Base-by-base conservation (phyloP, 805 yeast genomes). In the Grigorovia jiainica region DNA sequence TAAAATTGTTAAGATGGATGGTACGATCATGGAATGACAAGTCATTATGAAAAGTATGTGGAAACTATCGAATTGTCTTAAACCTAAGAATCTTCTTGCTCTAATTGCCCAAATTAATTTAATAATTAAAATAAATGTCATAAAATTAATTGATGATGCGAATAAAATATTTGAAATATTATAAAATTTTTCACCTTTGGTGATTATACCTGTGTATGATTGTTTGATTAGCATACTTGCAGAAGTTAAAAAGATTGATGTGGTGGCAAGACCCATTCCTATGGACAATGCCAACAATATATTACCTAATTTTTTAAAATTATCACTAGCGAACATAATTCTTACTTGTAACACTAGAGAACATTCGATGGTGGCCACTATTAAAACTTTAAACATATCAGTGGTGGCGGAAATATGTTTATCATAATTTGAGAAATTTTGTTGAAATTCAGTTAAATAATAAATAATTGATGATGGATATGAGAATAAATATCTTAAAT, bases 41-140 rank as follows among this genome's bases (percentile, higher is more conserved):
- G 86, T 67, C 90, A 85, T 85, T 42, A 89, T 81, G 44, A 86
- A 63, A 36, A 92, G 63, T 29, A 87, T 76, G 58, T 87, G 95
- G 58, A 84, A 76, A 20, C 84, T 78, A 47, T 82, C 89, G 54
- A 89, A 86, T 57, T 86, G 95, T 54, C 72, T 77, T 45, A 87
- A 66, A 0, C 98, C 98, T 39, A 89, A 59, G 47, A 66, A 74
- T 41, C 87, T 70, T 60, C 98, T 74, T 5, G 86, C 72, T 43
- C 78, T 70, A 20, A 86, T 73, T 0, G 95, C 95, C 36, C 73
- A 42, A 20, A 70, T 57, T 39, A 92, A 68, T 58, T 90, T 92
- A n/a, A 65, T 52, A 5, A 78, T 58, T 30, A 90, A 67, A 25
- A 85, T 63, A 1, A 75, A 47, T 27, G 86, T 75, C 66, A 78